These are phyloP conservation scores for Phanerochaete carnosa DNA, from an alignment of 768 basidiomycete species.

Conservation along the genomic window DNA sequence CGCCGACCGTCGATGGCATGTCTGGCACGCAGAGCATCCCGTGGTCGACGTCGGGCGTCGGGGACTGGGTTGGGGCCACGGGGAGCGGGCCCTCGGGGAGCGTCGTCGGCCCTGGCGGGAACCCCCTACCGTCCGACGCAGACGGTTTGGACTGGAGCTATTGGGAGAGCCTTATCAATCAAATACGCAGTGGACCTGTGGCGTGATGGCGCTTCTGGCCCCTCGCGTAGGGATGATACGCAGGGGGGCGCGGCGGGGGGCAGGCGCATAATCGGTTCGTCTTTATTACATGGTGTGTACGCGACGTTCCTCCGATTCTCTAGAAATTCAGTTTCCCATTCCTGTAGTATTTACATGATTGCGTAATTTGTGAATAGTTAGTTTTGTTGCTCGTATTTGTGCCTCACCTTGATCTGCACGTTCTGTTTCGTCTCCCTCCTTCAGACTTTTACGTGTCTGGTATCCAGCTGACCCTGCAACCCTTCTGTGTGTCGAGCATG, in stretches of 20 bases:
- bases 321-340: neutral
- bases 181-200: conserved; percentile 38
- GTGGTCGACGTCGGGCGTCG: conserved; percentile 57
- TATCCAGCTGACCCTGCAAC: neutral
- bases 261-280: neutral
- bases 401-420: neutral
- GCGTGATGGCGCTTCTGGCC: neutral
- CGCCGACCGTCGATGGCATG: conserved; percentile 39
- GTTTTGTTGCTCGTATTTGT: neutral
- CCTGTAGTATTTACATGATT: neutral
- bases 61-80: conserved; percentile 60
- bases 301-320: neutral
- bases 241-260: neutral
- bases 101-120: conserved; percentile 35
- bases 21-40: conserved; percentile 35
- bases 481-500: too few species aligned
- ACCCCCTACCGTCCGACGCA: conserved; percentile 39
- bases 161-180: conserved; percentile 76
- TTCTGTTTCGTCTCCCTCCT: neutral
- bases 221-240: neutral
- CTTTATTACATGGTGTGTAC: neutral
- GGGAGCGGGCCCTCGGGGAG: conserved; percentile 23
- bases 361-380: neutral
- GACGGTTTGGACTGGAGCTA: conserved; percentile 76
- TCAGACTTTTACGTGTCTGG: too few species aligned